Evolutionary conservation across 768 basidiomycete species (phyloP), one percentile per base, ranked within the genome.

Genomic region (Leucosporidium yakuticum): DNA sequence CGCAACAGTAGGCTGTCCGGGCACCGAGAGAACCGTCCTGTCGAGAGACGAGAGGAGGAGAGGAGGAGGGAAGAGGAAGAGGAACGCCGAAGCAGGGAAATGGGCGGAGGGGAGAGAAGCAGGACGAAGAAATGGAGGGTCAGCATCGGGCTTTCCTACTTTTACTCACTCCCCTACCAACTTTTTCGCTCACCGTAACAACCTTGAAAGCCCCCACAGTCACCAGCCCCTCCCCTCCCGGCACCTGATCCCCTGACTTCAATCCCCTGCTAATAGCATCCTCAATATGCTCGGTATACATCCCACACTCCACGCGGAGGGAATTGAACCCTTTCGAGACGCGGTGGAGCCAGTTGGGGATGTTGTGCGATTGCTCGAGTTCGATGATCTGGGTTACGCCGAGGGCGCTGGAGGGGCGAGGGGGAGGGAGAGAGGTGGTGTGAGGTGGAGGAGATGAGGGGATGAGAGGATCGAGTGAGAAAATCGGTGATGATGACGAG

Each of bases 301-400:
- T 71, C 2, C 74, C 74, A 54, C 68, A 69, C 9, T 62, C 65
- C 1, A 75, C 74, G 14, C 74, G 64, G 15, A 75, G 70, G 27
- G 39, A 50, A 25, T 20, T 56, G 31, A 59, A 66, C 19, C 64
- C 70, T 29, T 64, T 68, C 15, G 31, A 29, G 11, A 70, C 69
- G n/a, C 75, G 58, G 1, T 66, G 59, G 20, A 2, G 5, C 71
- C 71, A 72, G 48, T 63, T 63, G 2, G 9, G 6, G 31, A 74
- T 65, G 59, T 77, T 77, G 66, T 69, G 68, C 3, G 54, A 68
- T 73, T 73, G 73, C 62, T 77, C 76, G 19, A 77, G 62, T 29
- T 77, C 76, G 60, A 77, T 70, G 49, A 77, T 74, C 56, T 73
- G 63, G 20, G 76, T 75, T 23, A 76, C 70, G 23, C 75, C 76